Evolutionary conservation across 176 grass and related monocot species (phyloP), one percentile per base, ranked within the genome.

Genomic region (Ensete ventricosum): DNA sequence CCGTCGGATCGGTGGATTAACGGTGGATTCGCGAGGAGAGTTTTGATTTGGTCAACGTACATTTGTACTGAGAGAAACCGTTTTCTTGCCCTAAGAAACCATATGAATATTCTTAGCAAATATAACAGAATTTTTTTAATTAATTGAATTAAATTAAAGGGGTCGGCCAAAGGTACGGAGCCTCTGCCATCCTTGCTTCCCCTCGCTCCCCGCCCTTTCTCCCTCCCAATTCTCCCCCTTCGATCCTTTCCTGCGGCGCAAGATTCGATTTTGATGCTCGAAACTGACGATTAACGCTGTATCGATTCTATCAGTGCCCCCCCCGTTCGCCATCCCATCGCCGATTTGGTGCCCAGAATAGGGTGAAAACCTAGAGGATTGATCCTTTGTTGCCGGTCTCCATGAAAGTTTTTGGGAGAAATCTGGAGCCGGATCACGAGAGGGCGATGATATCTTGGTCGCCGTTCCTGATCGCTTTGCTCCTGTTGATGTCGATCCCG

Each of bases 401-500:
- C 26, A 29, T 48, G 65, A 68, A 43, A 13, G 65, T 17, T 43
- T 43, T 48, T 2, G 34, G 65, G 27, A 19, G 65, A 17, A 68
- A 68, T 48, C 26, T 0, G 65, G 65, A 68, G 11, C 65, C 0
- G 65, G 65, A 68, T 19, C 48, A 27, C 25, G 14, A 13, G 14
- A 68, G 11, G 65, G 4, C 65, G 65, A 53, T 53, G 69, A n/a
- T 71, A 73, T 76, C 80, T 78, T 71, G 83, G 9, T 90, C 90
- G 52, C 89, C 94, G 49, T 93, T 91, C 80, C 73, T 89, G 29
- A 82, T 98, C 23, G 93, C 86, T 9, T 55, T 89, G 0, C 72
- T 93, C 2, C 81, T 88, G 11, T 75, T 93, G 9, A 54, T 98
- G 17, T 91, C 95, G 14, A 73, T 98, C 5, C 94, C 95, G 3